Conservation (phyloP, 2,329 filamentous ascomycete species). For the Ploettnerulaceae sp. region DNA sequence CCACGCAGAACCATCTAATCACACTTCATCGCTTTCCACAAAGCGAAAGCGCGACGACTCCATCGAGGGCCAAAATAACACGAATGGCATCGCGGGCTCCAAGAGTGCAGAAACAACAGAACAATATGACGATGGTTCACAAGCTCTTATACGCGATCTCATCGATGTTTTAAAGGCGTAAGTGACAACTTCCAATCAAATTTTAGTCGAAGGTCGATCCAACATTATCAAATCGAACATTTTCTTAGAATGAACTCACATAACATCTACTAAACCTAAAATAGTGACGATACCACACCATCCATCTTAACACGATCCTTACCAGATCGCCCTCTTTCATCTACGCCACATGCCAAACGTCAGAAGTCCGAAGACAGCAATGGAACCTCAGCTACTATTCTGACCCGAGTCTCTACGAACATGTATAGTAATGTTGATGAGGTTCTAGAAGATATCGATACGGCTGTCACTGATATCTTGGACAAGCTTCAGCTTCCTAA, state of each 20-base stretch:
- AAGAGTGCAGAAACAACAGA: slow-evolving; percentile 17
- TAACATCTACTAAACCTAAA: slow-evolving; percentile 31
- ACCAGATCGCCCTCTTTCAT: slow-evolving; percentile 39
- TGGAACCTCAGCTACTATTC: slow-evolving; percentile 40
- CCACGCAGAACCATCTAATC: slow-evolving; percentile 25
- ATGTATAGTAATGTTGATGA: slow-evolving; percentile 59
- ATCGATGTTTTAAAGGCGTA: slow-evolving; percentile 42
- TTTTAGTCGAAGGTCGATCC: background rate
- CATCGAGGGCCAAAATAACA: slow-evolving; percentile 35
- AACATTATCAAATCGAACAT: slow-evolving; percentile 21
- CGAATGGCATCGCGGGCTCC: slow-evolving; percentile 26
- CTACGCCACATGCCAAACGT: slow-evolving; percentile 55
- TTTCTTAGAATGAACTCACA: background rate
- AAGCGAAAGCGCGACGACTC: slow-evolving; percentile 57
- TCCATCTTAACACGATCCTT: slow-evolving; percentile 53
- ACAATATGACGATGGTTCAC: slow-evolving; percentile 30
- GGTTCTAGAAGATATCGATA: slow-evolving; percentile 53
- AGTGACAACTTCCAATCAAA: slow-evolving; percentile 18
- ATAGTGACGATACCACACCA: slow-evolving; percentile 50
- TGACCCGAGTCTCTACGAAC: slow-evolving; percentile 36
- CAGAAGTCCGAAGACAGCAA: slow-evolving; percentile 48
- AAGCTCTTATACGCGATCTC: slow-evolving; percentile 39
- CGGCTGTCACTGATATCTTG: slow-evolving; percentile 44
- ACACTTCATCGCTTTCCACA: slow-evolving; percentile 34
- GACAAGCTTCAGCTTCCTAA: slow-evolving; percentile 42